Evolutionary conservation across 805 yeast genomes (phyloP).

Genomic region (Wickerhamomyces canadensis): DNA sequence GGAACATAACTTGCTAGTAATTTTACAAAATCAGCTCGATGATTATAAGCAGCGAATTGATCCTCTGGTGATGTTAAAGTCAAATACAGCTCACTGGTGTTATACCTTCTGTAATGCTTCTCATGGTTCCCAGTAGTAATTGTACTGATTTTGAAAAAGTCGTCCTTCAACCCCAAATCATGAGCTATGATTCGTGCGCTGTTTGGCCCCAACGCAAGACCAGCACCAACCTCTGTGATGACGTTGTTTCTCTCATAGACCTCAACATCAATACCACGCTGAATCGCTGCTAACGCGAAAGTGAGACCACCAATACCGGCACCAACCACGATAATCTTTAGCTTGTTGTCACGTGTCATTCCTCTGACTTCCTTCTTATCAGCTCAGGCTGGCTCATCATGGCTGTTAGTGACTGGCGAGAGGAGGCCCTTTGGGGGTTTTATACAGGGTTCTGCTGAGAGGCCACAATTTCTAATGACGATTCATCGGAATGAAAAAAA

Average conservation of each 20-base stretch:
- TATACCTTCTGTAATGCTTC: neutral
- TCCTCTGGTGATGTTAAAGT: neutral
- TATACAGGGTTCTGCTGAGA: no score
- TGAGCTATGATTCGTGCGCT: conserved; percentile 1
- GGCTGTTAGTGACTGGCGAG: no score
- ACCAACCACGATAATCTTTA: neutral
- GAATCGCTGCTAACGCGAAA: neutral
- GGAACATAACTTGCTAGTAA: neutral
- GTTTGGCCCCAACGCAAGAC: conserved; percentile 2
- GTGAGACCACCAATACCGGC: conserved; percentile 3
- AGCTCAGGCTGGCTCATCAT: no score
- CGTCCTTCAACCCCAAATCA: conserved; percentile 1
- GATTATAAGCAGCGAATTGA: neutral
- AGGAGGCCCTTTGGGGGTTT: no score
- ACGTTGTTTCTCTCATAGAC: conserved; percentile 2
- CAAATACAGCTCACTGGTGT: neutral
- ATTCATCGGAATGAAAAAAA: no score
- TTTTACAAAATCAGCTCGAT: neutral
- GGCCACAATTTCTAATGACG: no score
- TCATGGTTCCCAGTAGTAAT: neutral
- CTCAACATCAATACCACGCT: conserved; percentile 1
- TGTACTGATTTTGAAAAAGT: conserved; percentile 1
- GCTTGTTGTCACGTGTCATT: neutral
- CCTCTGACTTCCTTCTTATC: no score
- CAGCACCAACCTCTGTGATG: conserved; percentile 5